A percentile compares a stretch with the other conserved stretches of the same genome.
These are phyloP conservation scores for Chalciporus piperatoides DNA, from an alignment of 1,284 basidiomycete genomes.

Conservation along the genomic window DNA sequence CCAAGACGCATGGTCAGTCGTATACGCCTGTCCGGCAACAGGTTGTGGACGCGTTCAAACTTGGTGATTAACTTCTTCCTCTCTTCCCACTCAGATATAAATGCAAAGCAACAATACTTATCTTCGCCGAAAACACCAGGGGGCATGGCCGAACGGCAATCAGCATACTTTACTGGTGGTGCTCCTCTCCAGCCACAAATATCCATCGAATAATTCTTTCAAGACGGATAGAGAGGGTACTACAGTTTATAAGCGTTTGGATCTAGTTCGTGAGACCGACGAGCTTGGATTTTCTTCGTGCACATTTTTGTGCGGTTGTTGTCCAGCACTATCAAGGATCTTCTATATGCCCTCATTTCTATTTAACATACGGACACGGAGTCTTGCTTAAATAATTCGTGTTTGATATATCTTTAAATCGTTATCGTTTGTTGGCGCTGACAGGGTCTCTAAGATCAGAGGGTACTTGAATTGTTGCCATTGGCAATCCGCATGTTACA, in stretches of 20 bases:
- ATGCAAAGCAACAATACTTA: slow-evolving; percentile 46
- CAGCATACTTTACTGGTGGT: slow-evolving; percentile 33
- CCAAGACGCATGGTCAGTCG: slow-evolving; percentile 71
- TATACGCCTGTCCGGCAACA: slow-evolving; percentile 35
- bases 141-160: slow-evolving; percentile 45
- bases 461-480: not conserved
- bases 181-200: slow-evolving; percentile 40
- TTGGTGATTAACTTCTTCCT: slow-evolving; percentile 34
- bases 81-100: slow-evolving; percentile 40
- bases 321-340: slow-evolving; percentile 9
- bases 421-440: not conserved
- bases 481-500: too few species aligned
- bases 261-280: slow-evolving; percentile 4
- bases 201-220: slow-evolving; percentile 44
- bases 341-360: slow-evolving; percentile 8
- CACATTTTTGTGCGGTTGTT: not conserved
- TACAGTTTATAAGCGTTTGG: slow-evolving; percentile 7
- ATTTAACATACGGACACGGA: slow-evolving; percentile 20
- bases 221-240: not conserved
- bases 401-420: slow-evolving; percentile 7
- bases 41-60: slow-evolving; percentile 23
- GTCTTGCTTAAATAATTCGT: slow-evolving; percentile 24
- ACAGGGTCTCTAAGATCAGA: not conserved
- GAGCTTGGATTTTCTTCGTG: not conserved
- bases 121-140: slow-evolving; percentile 38